Conservation (phyloP, 306 rosid genomes). For the Malus sylvestris region DNA sequence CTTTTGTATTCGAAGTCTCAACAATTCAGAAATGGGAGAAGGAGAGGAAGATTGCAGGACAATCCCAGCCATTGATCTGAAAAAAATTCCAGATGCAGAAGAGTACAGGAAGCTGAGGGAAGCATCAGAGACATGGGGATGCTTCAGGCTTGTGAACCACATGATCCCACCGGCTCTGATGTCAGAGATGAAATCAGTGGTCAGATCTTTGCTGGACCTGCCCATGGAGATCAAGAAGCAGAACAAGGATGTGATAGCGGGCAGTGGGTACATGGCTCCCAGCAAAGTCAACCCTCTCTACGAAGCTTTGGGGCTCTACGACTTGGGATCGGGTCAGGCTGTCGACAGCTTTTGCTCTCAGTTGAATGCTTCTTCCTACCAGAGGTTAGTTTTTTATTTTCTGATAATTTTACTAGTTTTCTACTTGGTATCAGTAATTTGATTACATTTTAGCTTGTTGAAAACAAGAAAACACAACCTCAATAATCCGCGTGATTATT, state of each 20-base stretch:
- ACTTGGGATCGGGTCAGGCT: constrained; percentile 37
- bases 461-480: too few relatives aligned
- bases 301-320: constrained; percentile 47
- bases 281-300: constrained; percentile 31
- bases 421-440: background rate
- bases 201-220: constrained; percentile 37
- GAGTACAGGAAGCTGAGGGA: constrained; percentile 42
- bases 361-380: constrained; percentile 32
- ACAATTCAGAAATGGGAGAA: background rate
- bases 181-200: constrained; percentile 42
- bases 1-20: too few relatives aligned
- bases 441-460: background rate
- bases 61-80: constrained; percentile 43
- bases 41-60: background rate
- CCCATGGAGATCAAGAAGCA: constrained; percentile 46
- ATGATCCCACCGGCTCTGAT: constrained; percentile 28
- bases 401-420: background rate
- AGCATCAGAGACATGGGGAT: constrained; percentile 55
- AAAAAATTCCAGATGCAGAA: constrained; percentile 2
- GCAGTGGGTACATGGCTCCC: constrained; percentile 51
- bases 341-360: constrained; percentile 35
- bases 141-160: constrained; percentile 57
- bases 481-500: too few relatives aligned
- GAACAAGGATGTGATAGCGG: constrained; percentile 32
- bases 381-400: constrained; percentile 18